These are phyloP conservation scores for Amphichorda felina DNA, from an alignment of 2,329 filamentous ascomycete species.

Conservation along the genomic window DNA sequence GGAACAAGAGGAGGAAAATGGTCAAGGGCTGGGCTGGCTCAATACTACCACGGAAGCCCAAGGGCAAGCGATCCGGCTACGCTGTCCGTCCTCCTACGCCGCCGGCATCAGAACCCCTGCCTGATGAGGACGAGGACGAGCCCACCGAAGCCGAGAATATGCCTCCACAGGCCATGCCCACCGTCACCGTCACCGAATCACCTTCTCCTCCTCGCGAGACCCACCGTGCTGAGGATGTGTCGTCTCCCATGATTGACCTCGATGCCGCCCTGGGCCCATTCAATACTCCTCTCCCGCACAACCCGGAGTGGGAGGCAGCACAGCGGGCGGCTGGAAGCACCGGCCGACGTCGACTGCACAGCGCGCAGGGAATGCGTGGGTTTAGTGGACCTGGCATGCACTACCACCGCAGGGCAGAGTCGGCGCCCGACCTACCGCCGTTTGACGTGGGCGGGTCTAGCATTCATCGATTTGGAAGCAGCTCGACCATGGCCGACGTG, in stretches of 20 bases:
- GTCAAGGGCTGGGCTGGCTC: slow-evolving; percentile 63
- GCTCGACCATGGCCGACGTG: slow-evolving; percentile 71
- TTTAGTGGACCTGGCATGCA: slow-evolving; percentile 60
- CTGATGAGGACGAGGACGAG: slow-evolving; percentile 15
- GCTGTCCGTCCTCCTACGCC: slow-evolving; percentile 33
- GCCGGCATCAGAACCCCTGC: slow-evolving; percentile 19
- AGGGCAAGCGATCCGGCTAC: slow-evolving; percentile 30
- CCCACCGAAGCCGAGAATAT: slow-evolving; percentile 7
- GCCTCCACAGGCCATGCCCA: slow-evolving; percentile 18
- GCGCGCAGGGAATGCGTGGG: slow-evolving; percentile 58
- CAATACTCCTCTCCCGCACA: slow-evolving; percentile 60
- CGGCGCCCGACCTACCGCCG: slow-evolving; percentile 65
- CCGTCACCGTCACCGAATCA: slow-evolving; percentile 29
- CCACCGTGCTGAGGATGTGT: slow-evolving; percentile 44
- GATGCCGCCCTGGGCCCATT: slow-evolving; percentile 90
- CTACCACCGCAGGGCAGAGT: slow-evolving; percentile 69
- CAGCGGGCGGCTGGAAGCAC: slow-evolving; percentile 43
- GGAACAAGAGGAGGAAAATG: slow-evolving; percentile 44
- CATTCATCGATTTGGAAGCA: slow-evolving; percentile 51
- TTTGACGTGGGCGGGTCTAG: slow-evolving; percentile 53
- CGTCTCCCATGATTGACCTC: slow-evolving; percentile 79
- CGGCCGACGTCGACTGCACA: slow-evolving; percentile 59
- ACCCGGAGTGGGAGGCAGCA: slow-evolving; percentile 55
- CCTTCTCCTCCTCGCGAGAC: slow-evolving; percentile 21
- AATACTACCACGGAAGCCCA: slow-evolving; percentile 52